phyloP scores from a whole-genome alignment of 805 yeast species.

The Blastobotrys parvus region DNA sequence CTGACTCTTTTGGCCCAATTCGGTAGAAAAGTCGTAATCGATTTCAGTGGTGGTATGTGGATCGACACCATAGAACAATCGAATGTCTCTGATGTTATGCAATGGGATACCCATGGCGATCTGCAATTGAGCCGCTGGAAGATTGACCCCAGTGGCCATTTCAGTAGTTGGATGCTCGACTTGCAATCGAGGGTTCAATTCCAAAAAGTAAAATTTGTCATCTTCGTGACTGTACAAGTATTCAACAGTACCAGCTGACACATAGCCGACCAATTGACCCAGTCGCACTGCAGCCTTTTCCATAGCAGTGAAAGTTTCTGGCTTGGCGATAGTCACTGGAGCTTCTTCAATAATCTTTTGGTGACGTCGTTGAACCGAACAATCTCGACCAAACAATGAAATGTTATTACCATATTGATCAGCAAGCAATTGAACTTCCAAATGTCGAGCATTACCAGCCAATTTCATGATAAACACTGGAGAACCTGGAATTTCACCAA shows the following conservation, averaged over 20 bases:
- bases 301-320: slow-evolving; percentile 80
- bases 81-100: slow-evolving; percentile 88
- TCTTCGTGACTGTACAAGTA: slow-evolving; percentile 91
- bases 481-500: slow-evolving; percentile 97
- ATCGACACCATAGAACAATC: slow-evolving; percentile 89
- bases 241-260: slow-evolving; percentile 98
- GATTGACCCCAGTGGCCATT: slow-evolving; percentile 97
- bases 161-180: slow-evolving; percentile 99
- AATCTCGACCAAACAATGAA: slow-evolving; percentile 96
- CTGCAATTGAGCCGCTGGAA: slow-evolving; percentile 97
- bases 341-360: slow-evolving; percentile 99
- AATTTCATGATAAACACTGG: slow-evolving; percentile 97
- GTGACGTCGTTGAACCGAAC: slow-evolving; percentile 99
- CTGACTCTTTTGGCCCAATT: slow-evolving; percentile 66
- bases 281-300: slow-evolving; percentile 96
- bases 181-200: slow-evolving; percentile 96
- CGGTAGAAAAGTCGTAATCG: slow-evolving; percentile 79
- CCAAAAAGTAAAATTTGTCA: slow-evolving; percentile 91
- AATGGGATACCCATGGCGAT: slow-evolving; percentile 99
- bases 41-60: slow-evolving; percentile 87
- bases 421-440: slow-evolving; percentile 95
- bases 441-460: slow-evolving; percentile 96
- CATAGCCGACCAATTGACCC: slow-evolving; percentile 95
- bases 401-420: slow-evolving; percentile 98
- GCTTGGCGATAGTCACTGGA: slow-evolving; percentile 90